phyloP scores from a whole-genome alignment of 1,284 basidiomycete species.

The Moesziomyces sp. region DNA sequence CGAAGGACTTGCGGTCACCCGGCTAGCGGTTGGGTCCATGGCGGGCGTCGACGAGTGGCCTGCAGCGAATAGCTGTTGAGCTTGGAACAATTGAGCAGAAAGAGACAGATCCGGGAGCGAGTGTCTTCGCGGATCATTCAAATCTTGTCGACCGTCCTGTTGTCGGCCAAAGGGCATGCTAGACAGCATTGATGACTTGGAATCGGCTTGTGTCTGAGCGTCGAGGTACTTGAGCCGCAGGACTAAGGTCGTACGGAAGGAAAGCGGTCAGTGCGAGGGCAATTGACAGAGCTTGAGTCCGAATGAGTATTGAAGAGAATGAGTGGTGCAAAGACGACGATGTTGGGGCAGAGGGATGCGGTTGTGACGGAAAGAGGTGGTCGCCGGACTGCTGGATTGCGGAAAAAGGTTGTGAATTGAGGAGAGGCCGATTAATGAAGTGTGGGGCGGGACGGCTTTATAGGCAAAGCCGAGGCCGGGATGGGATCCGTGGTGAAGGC shows the following conservation, averaged over 20 bases:
- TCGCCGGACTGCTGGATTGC: too few relatives aligned
- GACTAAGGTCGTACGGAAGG: too few relatives aligned
- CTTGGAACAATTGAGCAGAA: constrained; percentile 21
- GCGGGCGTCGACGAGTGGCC: not conserved
- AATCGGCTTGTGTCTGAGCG: not conserved
- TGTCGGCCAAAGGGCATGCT: constrained; percentile 23
- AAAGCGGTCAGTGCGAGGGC: too few relatives aligned
- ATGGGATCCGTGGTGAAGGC: not conserved
- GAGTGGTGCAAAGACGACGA: not conserved
- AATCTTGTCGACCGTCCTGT: constrained; percentile 22
- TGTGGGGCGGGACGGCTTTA: not conserved
- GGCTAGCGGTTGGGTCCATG: constrained; percentile 6
- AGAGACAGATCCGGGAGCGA: constrained; percentile 15
- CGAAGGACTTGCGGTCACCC: constrained; percentile 2
- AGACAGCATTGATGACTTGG: constrained; percentile 13
- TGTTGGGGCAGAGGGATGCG: not conserved
- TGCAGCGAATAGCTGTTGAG: constrained; percentile 17
- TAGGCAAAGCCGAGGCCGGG: not conserved
- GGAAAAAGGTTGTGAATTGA: too few relatives aligned
- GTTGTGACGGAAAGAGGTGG: not conserved
- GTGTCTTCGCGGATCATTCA: constrained; percentile 13
- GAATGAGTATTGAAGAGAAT: not conserved
- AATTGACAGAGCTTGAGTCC: not conserved
- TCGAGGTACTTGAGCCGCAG: not conserved
- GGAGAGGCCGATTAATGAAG: not conserved